These are phyloP conservation scores for Thermothelomyces thermophilus DNA, from an alignment of 2,329 filamentous ascomycete genomes.

Conservation along the genomic window DNA sequence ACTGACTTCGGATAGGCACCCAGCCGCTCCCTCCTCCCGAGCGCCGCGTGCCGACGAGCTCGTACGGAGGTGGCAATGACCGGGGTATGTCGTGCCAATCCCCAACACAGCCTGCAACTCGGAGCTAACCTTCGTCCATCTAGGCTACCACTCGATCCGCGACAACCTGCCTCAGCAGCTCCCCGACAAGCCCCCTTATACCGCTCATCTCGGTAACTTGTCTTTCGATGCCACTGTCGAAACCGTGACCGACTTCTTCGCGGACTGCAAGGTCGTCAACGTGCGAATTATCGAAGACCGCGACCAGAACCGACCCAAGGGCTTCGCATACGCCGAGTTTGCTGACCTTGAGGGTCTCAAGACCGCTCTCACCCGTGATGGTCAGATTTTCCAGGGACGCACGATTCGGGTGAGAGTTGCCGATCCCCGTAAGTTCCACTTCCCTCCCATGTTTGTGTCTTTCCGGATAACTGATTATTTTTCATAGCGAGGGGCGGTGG, in stretches of 20 bases:
- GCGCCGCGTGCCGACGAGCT: slow-evolving; percentile 32
- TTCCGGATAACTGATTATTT: slow-evolving; percentile 31
- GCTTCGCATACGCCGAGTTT: slow-evolving; percentile 97
- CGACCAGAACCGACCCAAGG: slow-evolving; percentile 87
- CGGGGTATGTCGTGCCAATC: slow-evolving; percentile 33
- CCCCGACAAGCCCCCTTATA: slow-evolving; percentile 88
- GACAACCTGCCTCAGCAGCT: slow-evolving; percentile 68
- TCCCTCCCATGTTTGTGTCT: background rate
- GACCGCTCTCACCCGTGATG: slow-evolving; percentile 78
- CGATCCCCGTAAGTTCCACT: slow-evolving; percentile 80
- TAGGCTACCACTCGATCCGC: slow-evolving; percentile 54
- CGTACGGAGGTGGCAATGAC: slow-evolving; percentile 29
- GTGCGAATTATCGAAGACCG: slow-evolving; percentile 97
- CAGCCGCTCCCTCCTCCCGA: slow-evolving; percentile 50
- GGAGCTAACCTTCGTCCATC: slow-evolving; percentile 12
- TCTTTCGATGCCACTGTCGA: slow-evolving; percentile 87
- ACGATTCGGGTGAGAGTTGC: slow-evolving; percentile 91
- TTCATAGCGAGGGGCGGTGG: slow-evolving; percentile 83
- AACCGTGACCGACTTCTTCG: slow-evolving; percentile 80
- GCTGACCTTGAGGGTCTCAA: slow-evolving; percentile 80
- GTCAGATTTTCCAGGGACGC: slow-evolving; percentile 76
- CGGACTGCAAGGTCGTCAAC: slow-evolving; percentile 75
- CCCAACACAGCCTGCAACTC: background rate
- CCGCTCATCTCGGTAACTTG: slow-evolving; percentile 91
- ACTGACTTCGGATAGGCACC: slow-evolving; percentile 38